Evolutionary conservation across 192 early-diverging fungal genomes (phyloP).

Genomic region (Geranomyces michiganensis): DNA sequence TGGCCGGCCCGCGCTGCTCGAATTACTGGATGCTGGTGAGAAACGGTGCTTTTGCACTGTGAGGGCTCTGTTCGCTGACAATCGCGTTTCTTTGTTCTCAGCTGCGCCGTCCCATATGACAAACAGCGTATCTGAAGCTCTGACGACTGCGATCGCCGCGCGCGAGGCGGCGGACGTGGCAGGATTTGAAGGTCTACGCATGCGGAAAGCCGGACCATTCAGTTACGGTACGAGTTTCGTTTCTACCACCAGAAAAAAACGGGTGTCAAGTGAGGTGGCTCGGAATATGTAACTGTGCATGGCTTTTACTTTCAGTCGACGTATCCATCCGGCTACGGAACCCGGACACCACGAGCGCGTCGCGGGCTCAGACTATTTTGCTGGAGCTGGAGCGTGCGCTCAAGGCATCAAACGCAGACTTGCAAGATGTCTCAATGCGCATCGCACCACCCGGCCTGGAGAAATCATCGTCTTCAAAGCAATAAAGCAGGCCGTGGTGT

Average conservation of each 20-base stretch:
- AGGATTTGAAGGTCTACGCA: constrained; percentile 50
- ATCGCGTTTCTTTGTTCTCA: neutral
- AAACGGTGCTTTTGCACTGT: neutral
- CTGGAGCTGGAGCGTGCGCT: neutral
- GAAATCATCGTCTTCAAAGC: no score
- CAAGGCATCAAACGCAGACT: neutral
- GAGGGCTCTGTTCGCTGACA: neutral
- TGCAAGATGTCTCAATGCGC: no score
- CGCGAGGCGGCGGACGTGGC: constrained; percentile 42
- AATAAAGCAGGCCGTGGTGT: no score
- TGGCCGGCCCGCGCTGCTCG: constrained; percentile 50
- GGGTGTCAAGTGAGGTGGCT: neutral
- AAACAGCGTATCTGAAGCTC: neutral
- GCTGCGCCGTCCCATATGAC: neutral
- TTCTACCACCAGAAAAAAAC: neutral
- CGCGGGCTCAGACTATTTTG: neutral
- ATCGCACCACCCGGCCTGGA: no score
- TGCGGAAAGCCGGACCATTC: constrained; percentile 63
- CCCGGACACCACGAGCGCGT: neutral
- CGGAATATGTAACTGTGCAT: neutral
- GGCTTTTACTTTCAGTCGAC: neutral
- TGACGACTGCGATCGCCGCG: constrained; percentile 23
- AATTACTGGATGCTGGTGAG: constrained; percentile 55
- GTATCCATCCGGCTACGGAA: neutral
- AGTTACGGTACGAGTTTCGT: constrained; percentile 25